Evolutionary conservation across 225 moss, liverwort and hornwort species (phyloP), one percentile per base, ranked within the genome.

Genomic region (Antitrichia curtipendula): DNA sequence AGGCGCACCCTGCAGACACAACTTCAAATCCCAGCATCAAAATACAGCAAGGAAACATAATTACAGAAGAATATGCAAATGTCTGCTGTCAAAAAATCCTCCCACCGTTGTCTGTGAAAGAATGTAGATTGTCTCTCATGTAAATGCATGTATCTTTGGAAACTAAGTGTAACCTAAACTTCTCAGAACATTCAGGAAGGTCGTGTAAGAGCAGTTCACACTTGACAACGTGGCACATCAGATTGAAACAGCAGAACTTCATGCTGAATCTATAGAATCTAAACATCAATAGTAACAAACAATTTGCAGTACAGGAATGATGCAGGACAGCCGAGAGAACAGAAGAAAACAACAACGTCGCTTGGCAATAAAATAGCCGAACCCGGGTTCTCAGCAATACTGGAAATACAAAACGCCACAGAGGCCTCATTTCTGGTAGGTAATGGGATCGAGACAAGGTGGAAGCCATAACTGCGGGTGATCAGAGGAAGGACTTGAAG

Each of bases 1-100:
- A 97, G 65, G 97, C 97, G 84, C 97, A 97, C 34, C 96, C 97
- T 97, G 93, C 75, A 90, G 66, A 57, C 77, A 90, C 59, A 58
- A 64, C 87, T 69, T 57, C 71, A 49, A 82, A 73, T 47, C 78
- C 85, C 63, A 86, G 70, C 68, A 86, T 83, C 45, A 22, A 47
- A 66, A 80, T 43, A 81, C 36, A 76, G 70, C 57, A 86, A 52
- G 34, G 32, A 81, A 81, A 87, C 68, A 57, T 29, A 43, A 74
- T 16, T 3, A 56, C 43, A n/a, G 22, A 75, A 60, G 28, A 52
- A 56, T 22, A 27, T 27, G 75, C 41, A 76, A 52, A 52, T 28
- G 68, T 34, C 41, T 15, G 56, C 40, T 59, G 66, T 28, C 68
- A 34, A 10, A 38, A 31, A 60, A 77, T 21, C 52, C n/a, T 87